Conservation (phyloP, 73 alveolate genomes). For the Uronychia binucleata region DNA sequence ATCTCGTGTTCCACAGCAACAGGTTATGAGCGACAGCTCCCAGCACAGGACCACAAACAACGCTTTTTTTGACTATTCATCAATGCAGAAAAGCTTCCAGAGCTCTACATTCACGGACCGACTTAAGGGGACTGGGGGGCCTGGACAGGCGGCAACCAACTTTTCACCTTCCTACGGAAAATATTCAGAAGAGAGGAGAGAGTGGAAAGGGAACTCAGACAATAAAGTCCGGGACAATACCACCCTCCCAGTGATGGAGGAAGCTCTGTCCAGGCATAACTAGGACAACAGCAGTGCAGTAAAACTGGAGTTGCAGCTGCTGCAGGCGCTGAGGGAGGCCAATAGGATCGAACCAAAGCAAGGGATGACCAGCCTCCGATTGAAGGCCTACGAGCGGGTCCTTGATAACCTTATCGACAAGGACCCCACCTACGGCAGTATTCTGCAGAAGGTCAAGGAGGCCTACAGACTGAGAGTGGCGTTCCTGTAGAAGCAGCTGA, state of each 20-base stretch:
- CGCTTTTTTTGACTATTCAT: no score
- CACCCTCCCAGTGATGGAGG: background rate
- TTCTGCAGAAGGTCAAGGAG: background rate
- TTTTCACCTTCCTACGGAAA: background rate
- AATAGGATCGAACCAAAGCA: background rate
- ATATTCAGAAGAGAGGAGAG: background rate
- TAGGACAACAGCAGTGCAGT: background rate
- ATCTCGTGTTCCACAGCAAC: no score
- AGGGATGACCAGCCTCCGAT: background rate
- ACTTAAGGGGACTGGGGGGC: background rate
- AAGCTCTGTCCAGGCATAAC: background rate
- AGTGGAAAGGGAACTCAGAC: background rate
- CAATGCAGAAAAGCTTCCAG: background rate
- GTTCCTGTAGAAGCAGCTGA: background rate
- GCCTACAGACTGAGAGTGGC: background rate
- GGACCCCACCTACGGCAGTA: background rate
- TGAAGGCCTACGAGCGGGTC: background rate
- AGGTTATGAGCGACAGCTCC: no score
- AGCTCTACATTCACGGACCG: background rate
- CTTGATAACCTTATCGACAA: background rate
- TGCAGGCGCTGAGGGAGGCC: background rate
- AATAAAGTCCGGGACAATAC: background rate
- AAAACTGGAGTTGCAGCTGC: background rate
- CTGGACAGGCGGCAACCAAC: background rate
- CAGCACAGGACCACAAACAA: no score